Conservation (phyloP, 2,329 filamentous ascomycete species). For the Monilinia vaccinii-corymbosi region DNA sequence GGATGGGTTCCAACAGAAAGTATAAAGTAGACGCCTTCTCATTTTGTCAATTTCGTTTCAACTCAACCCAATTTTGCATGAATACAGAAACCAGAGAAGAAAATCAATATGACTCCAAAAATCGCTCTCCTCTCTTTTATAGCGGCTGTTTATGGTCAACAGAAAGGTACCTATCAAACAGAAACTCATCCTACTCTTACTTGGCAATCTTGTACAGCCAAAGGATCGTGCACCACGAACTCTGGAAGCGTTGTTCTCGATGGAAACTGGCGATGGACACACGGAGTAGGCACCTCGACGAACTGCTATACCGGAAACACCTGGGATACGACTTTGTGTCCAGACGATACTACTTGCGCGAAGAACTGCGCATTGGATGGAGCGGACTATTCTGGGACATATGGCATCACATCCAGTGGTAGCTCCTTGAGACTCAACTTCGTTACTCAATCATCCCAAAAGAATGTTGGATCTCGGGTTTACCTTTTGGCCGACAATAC, state of each 20-base stretch:
- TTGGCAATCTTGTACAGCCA: constrained; percentile 41
- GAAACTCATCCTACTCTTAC: constrained; percentile 44
- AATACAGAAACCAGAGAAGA: neutral
- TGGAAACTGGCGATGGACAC: constrained; percentile 50
- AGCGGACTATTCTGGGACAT: constrained; percentile 42
- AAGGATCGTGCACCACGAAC: constrained; percentile 39
- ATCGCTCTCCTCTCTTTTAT: constrained; percentile 33
- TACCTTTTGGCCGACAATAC: constrained; percentile 55
- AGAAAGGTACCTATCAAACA: constrained; percentile 36
- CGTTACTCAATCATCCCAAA: constrained; percentile 40
- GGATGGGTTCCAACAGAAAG: neutral
- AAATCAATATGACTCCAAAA: neutral
- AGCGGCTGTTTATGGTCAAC: constrained; percentile 37
- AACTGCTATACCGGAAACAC: constrained; percentile 37
- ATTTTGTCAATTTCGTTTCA: neutral
- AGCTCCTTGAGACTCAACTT: constrained; percentile 46
- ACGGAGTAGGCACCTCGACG: constrained; percentile 32
- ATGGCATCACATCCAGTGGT: constrained; percentile 45
- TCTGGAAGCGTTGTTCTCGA: constrained; percentile 43
- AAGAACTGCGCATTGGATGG: constrained; percentile 44
- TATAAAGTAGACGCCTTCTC: neutral
- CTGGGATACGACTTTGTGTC: constrained; percentile 36
- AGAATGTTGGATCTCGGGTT: constrained; percentile 45
- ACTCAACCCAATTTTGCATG: neutral
- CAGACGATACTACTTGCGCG: constrained; percentile 36